Conservation (phyloP, 306 rosid species). For the Acacia melanoxylon region DNA sequence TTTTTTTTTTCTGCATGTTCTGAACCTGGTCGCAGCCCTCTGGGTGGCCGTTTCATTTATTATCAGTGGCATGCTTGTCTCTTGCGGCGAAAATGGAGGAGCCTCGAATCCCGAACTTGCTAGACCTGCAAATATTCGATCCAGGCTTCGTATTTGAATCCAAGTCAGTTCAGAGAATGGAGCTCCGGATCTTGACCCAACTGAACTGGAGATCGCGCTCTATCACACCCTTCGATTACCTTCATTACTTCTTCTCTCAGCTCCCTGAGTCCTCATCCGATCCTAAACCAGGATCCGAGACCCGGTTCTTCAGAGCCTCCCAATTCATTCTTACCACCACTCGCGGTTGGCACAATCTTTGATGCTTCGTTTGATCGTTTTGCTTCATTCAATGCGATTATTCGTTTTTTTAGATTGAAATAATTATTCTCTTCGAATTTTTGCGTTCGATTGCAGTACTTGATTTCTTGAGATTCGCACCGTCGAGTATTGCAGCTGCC, state of each 20-base stretch:
- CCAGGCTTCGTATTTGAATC: constrained; percentile 62
- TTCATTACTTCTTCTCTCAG: constrained; percentile 47
- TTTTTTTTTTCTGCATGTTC: not conserved
- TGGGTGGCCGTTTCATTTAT: constrained; percentile 71
- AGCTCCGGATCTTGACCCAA: constrained; percentile 54
- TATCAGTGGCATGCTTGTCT: constrained; percentile 79
- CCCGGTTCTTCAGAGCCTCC: constrained; percentile 38
- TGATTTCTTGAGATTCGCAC: constrained; percentile 58
- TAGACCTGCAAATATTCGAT: constrained; percentile 58
- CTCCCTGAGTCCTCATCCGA: constrained; percentile 44
- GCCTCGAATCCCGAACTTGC: constrained; percentile 47
- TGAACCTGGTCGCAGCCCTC: constrained; percentile 27
- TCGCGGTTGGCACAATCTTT: constrained; percentile 39
- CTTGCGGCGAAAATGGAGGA: constrained; percentile 87
- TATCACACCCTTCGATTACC: constrained; percentile 75
- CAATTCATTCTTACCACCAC: constrained; percentile 56
- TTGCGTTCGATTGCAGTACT: constrained; percentile 36
- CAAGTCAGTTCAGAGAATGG: constrained; percentile 67
- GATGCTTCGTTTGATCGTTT: not conserved
- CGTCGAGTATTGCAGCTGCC: constrained; percentile 70
- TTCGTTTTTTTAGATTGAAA: not conserved
- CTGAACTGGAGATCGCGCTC: constrained; percentile 74
- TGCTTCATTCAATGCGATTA: not conserved
- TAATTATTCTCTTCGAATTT: not conserved
- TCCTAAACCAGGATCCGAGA: not conserved